Percentiles rank a stretch among this genome's conserved stretches.
Evolutionary conservation across 805 yeast species (phyloP).

Genomic region (Candida piceae): DNA sequence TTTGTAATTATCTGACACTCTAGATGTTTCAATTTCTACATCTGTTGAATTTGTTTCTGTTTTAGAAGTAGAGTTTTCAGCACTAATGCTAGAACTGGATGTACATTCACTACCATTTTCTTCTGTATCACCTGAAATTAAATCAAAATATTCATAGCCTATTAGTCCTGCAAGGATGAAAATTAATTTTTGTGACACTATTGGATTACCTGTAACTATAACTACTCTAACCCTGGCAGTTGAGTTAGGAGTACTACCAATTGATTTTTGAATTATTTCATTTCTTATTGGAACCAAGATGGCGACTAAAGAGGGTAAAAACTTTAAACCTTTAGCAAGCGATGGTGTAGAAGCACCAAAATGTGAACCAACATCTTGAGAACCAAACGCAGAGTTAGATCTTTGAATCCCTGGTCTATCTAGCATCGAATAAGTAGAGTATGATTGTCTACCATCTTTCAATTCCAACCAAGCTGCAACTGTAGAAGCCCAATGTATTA

Average conservation of each 20-base stretch:
- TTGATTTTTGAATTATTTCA: conserved; percentile 33
- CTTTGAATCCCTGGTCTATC: too few relatives aligned
- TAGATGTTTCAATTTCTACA: neutral
- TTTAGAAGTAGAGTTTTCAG: neutral
- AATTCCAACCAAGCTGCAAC: conserved; percentile 51
- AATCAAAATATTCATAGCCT: conserved; percentile 29
- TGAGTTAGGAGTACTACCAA: conserved; percentile 10
- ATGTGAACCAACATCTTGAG: too few relatives aligned
- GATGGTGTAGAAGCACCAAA: conserved; percentile 3
- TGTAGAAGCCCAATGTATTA: conserved; percentile 48
- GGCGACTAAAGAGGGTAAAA: conserved; percentile 44
- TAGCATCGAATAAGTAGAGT: neutral
- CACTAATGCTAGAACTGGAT: neutral
- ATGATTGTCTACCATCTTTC: conserved; percentile 37
- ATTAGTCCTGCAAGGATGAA: conserved; percentile 48
- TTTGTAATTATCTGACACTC: neutral
- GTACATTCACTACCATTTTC: neutral
- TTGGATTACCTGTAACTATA: conserved; percentile 52
- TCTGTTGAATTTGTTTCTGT: neutral
- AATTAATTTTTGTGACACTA: conserved; percentile 49
- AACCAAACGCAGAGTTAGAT: too few relatives aligned
- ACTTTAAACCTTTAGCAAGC: conserved; percentile 24
- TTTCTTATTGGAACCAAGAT: conserved; percentile 37
- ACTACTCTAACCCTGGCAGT: conserved; percentile 38
- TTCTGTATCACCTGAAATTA: conserved; percentile 3